Conservation (phyloP, 2,329 filamentous ascomycete genomes). For the Acrodontium crateriforme region DNA sequence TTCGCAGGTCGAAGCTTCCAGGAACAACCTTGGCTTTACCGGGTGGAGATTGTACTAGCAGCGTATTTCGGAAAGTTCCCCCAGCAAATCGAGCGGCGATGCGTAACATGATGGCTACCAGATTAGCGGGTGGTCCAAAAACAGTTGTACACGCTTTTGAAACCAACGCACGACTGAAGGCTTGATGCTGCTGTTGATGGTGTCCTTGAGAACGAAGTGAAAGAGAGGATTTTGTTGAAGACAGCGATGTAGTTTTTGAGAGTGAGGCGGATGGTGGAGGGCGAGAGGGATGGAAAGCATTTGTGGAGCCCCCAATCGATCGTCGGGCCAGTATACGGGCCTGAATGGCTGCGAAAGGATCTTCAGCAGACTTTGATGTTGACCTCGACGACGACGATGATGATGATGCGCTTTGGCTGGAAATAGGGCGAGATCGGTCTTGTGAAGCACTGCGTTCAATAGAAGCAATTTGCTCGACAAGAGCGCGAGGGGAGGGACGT, state of each 20-base stretch:
- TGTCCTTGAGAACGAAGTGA: slow-evolving; percentile 5
- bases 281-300: slow-evolving; percentile 24
- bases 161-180: slow-evolving; percentile 40
- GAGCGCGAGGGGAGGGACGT: too few relatives aligned
- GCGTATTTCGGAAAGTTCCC: slow-evolving; percentile 21
- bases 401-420: too few relatives aligned
- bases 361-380: too few relatives aligned
- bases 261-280: slow-evolving; percentile 25
- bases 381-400: too few relatives aligned
- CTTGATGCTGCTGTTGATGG: slow-evolving; percentile 9
- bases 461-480: too few relatives aligned
- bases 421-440: too few relatives aligned
- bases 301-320: slow-evolving; percentile 17
- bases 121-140: slow-evolving; percentile 64
- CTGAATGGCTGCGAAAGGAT: slow-evolving; percentile 22
- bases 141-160: slow-evolving; percentile 66
- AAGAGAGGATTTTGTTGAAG: slow-evolving; percentile 4
- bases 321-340: slow-evolving; percentile 21
- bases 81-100: slow-evolving; percentile 63
- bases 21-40: slow-evolving; percentile 40
- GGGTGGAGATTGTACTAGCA: slow-evolving; percentile 23
- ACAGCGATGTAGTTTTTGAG: slow-evolving; percentile 10
- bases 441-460: too few relatives aligned
- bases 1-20: slow-evolving; percentile 36
- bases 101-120: slow-evolving; percentile 65